A percentile compares a stretch with the other conserved stretches of the same genome.
Conservation (phyloP, 306 rosid species). For the Pyrus communis region DNA sequence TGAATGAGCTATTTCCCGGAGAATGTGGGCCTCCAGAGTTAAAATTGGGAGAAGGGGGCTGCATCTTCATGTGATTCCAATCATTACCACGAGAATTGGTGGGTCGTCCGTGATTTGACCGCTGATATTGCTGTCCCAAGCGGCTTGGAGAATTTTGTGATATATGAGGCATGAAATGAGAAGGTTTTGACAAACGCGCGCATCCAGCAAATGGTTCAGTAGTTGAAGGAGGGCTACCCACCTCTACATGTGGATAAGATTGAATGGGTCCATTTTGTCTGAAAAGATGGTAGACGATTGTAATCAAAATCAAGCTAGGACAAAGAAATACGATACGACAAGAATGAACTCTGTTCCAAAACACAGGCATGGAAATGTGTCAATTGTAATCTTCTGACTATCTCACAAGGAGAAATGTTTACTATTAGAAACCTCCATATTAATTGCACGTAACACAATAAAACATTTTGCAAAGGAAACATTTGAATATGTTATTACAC, state of each 20-base stretch:
- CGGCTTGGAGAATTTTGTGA: slow-evolving; percentile 87
- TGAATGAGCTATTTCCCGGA: slow-evolving; percentile 64
- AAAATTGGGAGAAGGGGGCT: slow-evolving; percentile 56
- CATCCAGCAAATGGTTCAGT: slow-evolving; percentile 55
- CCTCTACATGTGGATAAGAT: slow-evolving; percentile 53
- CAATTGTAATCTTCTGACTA: background rate
- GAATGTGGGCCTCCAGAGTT: slow-evolving; percentile 65
- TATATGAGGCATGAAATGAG: slow-evolving; percentile 63
- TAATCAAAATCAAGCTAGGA: background rate
- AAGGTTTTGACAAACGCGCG: slow-evolving; percentile 54
- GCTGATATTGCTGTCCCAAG: slow-evolving; percentile 78
- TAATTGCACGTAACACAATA: background rate
- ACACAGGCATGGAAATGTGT: background rate
- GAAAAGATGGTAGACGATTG: slow-evolving; percentile 14
- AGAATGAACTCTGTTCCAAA: background rate
- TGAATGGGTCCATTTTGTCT: slow-evolving; percentile 71
- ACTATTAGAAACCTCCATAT: background rate
- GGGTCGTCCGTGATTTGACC: slow-evolving; percentile 64
- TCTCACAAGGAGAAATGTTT: background rate
- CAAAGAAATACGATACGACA: background rate
- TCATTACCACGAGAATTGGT: slow-evolving; percentile 40
- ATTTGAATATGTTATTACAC: background rate
- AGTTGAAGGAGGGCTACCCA: slow-evolving; percentile 50
- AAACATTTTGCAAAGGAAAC: background rate
- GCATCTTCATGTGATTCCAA: slow-evolving; percentile 75